Conservation (phyloP, 345 rosid species). For the Eutrema heterophyllum region DNA sequence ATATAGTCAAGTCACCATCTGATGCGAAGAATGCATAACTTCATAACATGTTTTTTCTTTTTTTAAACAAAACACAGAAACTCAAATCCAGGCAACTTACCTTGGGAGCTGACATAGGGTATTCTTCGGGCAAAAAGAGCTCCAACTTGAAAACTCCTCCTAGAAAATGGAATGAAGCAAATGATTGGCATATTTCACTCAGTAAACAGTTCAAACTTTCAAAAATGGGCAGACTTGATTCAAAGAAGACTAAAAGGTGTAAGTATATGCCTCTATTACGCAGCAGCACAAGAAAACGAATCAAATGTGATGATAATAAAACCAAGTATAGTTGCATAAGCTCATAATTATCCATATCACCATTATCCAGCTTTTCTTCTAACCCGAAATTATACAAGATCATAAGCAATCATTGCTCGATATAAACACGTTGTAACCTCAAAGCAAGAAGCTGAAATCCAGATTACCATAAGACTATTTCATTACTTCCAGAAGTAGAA, state of each 20-base stretch:
- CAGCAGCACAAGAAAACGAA: neutral
- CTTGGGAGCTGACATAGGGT: constrained; percentile 99
- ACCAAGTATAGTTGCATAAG: neutral
- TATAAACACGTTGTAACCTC: neutral
- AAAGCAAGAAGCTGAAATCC: neutral
- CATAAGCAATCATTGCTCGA: neutral
- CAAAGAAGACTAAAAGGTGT: neutral
- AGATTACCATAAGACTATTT: neutral
- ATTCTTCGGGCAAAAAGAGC: constrained; percentile 97
- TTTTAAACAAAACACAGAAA: neutral
- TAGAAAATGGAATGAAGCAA: constrained; percentile 29
- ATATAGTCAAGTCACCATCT: neutral
- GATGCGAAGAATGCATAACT: neutral
- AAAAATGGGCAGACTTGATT: neutral
- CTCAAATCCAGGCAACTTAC: constrained; percentile 32
- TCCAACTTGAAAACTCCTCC: constrained; percentile 99
- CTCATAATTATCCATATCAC: neutral
- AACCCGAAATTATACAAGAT: neutral
- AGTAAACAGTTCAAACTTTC: neutral
- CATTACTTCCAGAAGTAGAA: neutral
- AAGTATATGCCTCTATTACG: neutral
- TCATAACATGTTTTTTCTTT: neutral
- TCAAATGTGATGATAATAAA: neutral
- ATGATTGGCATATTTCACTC: constrained; percentile 3
- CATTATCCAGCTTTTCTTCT: neutral